These are phyloP conservation scores for Capronia americana DNA, from an alignment of 2,329 filamentous ascomycete species.

Conservation along the genomic window DNA sequence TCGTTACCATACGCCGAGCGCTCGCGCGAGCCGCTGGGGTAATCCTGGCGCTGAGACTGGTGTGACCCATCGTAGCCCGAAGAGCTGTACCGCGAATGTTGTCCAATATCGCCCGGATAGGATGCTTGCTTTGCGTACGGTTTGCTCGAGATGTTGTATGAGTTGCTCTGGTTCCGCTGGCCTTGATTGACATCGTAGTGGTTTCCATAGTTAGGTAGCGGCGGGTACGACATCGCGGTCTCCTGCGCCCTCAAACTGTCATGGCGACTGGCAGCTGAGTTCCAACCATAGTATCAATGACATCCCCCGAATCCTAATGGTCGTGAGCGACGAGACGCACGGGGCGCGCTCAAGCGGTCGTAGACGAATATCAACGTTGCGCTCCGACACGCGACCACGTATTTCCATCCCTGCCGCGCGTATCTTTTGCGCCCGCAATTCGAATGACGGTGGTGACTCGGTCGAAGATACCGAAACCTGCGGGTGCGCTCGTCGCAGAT, in stretches of 20 bases:
- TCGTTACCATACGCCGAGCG: constrained; percentile 17
- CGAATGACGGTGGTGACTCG: background rate
- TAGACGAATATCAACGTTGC: background rate
- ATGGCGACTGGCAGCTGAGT: background rate
- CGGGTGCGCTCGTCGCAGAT: background rate
- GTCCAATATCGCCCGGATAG: constrained; percentile 24
- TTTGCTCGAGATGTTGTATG: constrained; percentile 22
- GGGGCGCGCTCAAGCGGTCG: background rate
- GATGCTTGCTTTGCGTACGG: constrained; percentile 21
- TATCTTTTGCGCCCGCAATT: background rate
- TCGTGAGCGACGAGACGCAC: background rate
- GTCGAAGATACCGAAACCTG: background rate
- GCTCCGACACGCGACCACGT: background rate
- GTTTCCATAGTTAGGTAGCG: constrained; percentile 24
- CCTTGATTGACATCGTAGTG: constrained; percentile 32
- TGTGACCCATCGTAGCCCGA: constrained; percentile 30
- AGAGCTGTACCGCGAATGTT: constrained; percentile 32
- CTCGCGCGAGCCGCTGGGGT: constrained; percentile 24
- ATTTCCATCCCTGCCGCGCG: background rate
- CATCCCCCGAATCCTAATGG: background rate
- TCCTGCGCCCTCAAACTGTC: background rate
- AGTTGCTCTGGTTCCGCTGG: constrained; percentile 24
- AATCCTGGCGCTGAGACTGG: constrained; percentile 28
- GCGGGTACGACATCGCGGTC: constrained; percentile 33
- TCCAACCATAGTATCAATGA: background rate